Conservation (phyloP, 805 yeast species). For the Starmerella apicola region DNA sequence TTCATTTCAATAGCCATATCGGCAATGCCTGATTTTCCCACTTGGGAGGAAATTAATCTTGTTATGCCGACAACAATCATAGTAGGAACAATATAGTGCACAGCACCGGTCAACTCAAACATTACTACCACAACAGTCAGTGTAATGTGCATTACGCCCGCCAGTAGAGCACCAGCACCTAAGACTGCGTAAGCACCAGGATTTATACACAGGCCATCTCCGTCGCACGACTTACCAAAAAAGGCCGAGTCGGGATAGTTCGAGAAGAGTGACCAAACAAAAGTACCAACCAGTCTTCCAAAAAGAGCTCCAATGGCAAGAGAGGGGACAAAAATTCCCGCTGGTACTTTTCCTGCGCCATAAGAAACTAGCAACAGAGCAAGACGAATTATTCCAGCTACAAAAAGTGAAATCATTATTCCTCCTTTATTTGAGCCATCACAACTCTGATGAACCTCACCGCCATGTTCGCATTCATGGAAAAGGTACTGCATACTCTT, state of each 20-base stretch:
- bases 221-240: conserved; percentile 21
- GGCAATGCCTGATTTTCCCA: conserved; percentile 83
- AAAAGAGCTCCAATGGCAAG: conserved; percentile 96
- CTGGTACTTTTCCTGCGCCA: conserved; percentile 78
- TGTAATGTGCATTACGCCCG: conserved; percentile 89
- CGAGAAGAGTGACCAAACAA: conserved; percentile 43
- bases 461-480: conserved; percentile 56
- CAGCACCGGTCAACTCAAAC: conserved; percentile 94
- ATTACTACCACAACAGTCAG: conserved; percentile 88
- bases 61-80: conserved; percentile 93
- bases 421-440: conserved; percentile 17
- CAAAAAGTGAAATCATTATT: conserved; percentile 41
- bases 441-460: conserved; percentile 29
- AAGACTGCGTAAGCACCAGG: conserved; percentile 92
- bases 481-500: conserved; percentile 84
- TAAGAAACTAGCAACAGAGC: conserved; percentile 69
- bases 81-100: conserved; percentile 81
- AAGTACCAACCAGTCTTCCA: conserved; percentile 72
- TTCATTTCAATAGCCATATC: conserved; percentile 86
- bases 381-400: conserved; percentile 65
- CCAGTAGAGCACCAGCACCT: conserved; percentile 90
- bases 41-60: conserved; percentile 58
- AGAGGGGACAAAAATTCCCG: conserved; percentile 93
- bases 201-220: conserved; percentile 43
- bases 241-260: conserved; percentile 29